Evolutionary conservation across 768 basidiomycete genomes (phyloP), one percentile per base, ranked within the genome.

Genomic region (Mycena metata): DNA sequence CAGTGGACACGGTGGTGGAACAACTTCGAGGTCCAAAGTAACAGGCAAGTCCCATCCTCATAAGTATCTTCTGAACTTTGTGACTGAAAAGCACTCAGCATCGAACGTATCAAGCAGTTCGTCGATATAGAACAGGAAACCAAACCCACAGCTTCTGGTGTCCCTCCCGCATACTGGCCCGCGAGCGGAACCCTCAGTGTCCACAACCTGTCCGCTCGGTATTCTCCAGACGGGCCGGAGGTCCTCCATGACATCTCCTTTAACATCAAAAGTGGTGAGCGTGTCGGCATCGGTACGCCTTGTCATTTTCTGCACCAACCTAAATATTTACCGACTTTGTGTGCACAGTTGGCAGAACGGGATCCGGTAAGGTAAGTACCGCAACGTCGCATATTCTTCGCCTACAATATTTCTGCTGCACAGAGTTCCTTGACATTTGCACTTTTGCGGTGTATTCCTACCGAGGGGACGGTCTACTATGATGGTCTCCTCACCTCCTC

Each of bases 241-340:
- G 88, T 92, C 0, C 80, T 93, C 7, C 82, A 87, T 43, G 78
- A 87, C 56, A 63, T 91, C 17, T 81, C 83, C 3, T 87, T 91
- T 71, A 75, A 81, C 23, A 82, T 91, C 67, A 78, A 79, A 41
- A 79, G 83, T 16, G 90, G 90, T 0, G 84, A 90, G 68, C 81
- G 86, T 10, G 78, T 91, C 46, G 89, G 89, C 42, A 82, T 89
- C 52, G 78, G 79, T 79, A 60, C 66, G 75, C 58, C 30, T 6
- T 13, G n/a, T 35, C 10, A 17, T 41, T 55, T 2, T 46, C 49
- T 36, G 19, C 43, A 12, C n/a, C 13, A 21, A 6, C 23, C 12
- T 39, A 23, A 15, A 11, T 36, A 21, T 24, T 39, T 0, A 56
- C 47, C 21, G 8, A n/a, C 12, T 30, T 36, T 24, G 19, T 24